These are phyloP conservation scores for Populus deltoides DNA, from an alignment of 345 rosid genomes.

Conservation along the genomic window DNA sequence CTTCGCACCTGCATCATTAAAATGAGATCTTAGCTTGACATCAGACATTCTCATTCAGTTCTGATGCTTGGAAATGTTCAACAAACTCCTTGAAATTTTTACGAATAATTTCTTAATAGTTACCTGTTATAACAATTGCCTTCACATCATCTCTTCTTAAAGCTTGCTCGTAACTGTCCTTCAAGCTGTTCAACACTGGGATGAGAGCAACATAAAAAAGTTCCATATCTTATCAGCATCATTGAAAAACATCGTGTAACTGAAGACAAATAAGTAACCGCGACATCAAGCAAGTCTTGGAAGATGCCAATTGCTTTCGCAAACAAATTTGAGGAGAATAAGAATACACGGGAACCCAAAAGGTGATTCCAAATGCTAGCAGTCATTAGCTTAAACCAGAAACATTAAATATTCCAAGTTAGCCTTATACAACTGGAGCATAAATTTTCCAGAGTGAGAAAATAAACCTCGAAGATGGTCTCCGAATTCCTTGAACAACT, in stretches of 20 bases:
- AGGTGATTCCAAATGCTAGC: background rate
- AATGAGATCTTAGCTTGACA: slow-evolving; percentile 14
- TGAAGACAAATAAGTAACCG: background rate
- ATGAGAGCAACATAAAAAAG: slow-evolving; percentile 5
- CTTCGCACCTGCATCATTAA: slow-evolving; percentile 57
- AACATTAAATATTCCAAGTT: background rate
- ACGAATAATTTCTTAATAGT: slow-evolving; percentile 9
- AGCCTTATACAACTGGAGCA: background rate
- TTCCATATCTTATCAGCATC: background rate
- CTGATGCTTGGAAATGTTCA: background rate
- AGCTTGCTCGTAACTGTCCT: slow-evolving; percentile 72
- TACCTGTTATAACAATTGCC: slow-evolving; percentile 90
- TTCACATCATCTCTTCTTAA: slow-evolving; percentile 80
- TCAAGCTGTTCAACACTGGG: slow-evolving; percentile 71
- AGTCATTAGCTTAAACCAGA: background rate
- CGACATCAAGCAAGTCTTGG: background rate
- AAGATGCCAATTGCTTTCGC: background rate
- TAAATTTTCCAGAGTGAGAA: background rate
- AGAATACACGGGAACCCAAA: background rate
- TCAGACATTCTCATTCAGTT: background rate
- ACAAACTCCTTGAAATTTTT: background rate
- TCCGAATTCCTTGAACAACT: background rate
- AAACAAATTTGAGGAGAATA: background rate
- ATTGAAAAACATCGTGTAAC: background rate
- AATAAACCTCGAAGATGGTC: background rate